Conservation (phyloP, 2,329 filamentous ascomycete species). For the Xylogone sp. region DNA sequence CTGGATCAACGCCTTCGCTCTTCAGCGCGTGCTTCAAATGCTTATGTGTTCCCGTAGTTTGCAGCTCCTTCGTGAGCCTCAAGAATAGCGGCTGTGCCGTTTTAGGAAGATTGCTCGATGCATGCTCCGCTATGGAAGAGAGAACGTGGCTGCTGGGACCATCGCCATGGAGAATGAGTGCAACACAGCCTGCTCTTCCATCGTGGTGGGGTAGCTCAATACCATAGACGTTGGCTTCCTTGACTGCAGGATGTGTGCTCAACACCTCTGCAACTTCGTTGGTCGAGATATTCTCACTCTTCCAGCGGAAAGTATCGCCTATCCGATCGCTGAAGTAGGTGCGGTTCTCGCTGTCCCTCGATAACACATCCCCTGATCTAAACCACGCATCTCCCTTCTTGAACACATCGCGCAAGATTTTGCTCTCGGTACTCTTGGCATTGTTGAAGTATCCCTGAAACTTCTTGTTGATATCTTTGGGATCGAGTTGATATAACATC, state of each 20-base stretch:
- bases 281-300: slow-evolving; percentile 80
- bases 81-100: slow-evolving; percentile 80
- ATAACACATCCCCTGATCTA: slow-evolving; percentile 77
- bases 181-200: slow-evolving; percentile 78
- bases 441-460: slow-evolving; percentile 87
- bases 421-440: slow-evolving; percentile 63
- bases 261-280: slow-evolving; percentile 76
- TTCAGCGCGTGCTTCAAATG: slow-evolving; percentile 76
- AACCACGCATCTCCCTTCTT: slow-evolving; percentile 77
- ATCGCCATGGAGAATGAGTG: slow-evolving; percentile 56
- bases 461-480: slow-evolving; percentile 54
- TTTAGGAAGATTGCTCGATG: slow-evolving; percentile 55
- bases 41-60: slow-evolving; percentile 82
- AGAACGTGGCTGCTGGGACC: slow-evolving; percentile 41
- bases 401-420: slow-evolving; percentile 72
- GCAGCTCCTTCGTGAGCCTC: slow-evolving; percentile 56
- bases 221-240: slow-evolving; percentile 84
- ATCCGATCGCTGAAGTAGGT: slow-evolving; percentile 80
- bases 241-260: slow-evolving; percentile 60
- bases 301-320: slow-evolving; percentile 76
- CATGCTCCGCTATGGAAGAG: slow-evolving; percentile 58
- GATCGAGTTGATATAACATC: slow-evolving; percentile 67
- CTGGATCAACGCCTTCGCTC: slow-evolving; percentile 69
- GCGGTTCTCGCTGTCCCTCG: slow-evolving; percentile 66
- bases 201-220: slow-evolving; percentile 77